phyloP scores from a whole-genome alignment of 257 asterid genomes.

The Nicotiana tabacum region DNA sequence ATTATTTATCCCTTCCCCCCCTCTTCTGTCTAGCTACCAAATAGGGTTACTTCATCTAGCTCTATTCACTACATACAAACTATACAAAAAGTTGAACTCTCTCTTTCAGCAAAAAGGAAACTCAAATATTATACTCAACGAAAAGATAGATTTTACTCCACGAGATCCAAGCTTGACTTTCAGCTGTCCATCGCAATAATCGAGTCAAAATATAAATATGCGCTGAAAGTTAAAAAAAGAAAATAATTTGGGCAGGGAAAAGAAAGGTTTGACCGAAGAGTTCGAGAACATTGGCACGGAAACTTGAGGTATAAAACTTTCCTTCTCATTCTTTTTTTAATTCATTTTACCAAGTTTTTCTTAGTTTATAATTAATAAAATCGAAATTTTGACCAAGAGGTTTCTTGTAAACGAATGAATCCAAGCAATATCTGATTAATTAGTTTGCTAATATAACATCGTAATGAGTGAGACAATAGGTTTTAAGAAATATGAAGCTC shows the following conservation, averaged over 20 bases:
- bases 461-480: conserved; percentile 29
- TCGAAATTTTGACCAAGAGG: neutral
- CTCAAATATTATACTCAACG: too few relatives aligned
- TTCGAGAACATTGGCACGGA: conserved; percentile 48
- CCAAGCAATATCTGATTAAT: conserved; percentile 48
- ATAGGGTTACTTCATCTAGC: neutral
- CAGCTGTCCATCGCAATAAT: conserved; percentile 21
- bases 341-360: neutral
- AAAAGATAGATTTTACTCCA: neutral
- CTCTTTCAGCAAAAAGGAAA: neutral
- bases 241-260: neutral
- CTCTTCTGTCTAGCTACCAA: neutral
- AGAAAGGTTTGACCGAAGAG: conserved; percentile 62
- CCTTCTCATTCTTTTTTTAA: neutral
- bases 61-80: neutral
- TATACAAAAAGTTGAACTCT: neutral
- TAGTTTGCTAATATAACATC: conserved; percentile 21
- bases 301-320: conserved; percentile 13
- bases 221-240: conserved; percentile 6
- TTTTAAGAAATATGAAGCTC: neutral
- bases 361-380: too few relatives aligned
- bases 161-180: conserved; percentile 25
- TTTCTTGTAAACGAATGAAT: conserved; percentile 31
- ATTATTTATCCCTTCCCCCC: conserved; percentile 18
- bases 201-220: conserved; percentile 25